These are phyloP conservation scores for Candida endomychidarum DNA, from an alignment of 805 yeast species.

Conservation along the genomic window DNA sequence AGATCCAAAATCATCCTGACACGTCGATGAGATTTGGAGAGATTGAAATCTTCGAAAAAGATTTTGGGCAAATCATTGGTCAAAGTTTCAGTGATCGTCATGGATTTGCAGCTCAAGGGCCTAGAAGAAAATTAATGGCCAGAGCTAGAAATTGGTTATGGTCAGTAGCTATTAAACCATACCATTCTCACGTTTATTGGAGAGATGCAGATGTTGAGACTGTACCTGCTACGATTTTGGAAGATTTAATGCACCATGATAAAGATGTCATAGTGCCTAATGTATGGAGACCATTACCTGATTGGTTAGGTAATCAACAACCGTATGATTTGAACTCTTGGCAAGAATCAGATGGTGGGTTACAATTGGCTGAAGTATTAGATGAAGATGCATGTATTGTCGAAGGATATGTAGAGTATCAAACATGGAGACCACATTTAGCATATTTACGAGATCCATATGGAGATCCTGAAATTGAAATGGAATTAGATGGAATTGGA, in stretches of 20 bases:
- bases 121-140: constrained; percentile 92
- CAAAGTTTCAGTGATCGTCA: constrained; percentile 92
- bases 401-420: constrained; percentile 96
- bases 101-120: constrained; percentile 95
- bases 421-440: constrained; percentile 96
- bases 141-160: constrained; percentile 93
- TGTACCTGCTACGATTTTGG: constrained; percentile 77
- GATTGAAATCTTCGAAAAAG: constrained; percentile 82
- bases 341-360: constrained; percentile 83
- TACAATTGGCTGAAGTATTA: constrained; percentile 68
- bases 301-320: constrained; percentile 81
- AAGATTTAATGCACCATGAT: constrained; percentile 89
- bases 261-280: constrained; percentile 93
- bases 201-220: constrained; percentile 97
- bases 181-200: constrained; percentile 97
- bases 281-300: constrained; percentile 88
- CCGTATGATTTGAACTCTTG: constrained; percentile 84
- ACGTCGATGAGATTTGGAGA: constrained; percentile 68
- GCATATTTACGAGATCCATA: constrained; percentile 93
- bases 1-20: constrained; percentile 66
- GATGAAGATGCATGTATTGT: constrained; percentile 96
- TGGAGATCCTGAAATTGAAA: constrained; percentile 91
- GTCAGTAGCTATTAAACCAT: constrained; percentile 81
- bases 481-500: constrained; percentile 95
- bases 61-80: constrained; percentile 90